Percentiles rank a stretch among this genome's conserved stretches.
These are phyloP conservation scores for Torulaspora delbrueckii DNA, from an alignment of 805 yeast species.

Conservation along the genomic window DNA sequence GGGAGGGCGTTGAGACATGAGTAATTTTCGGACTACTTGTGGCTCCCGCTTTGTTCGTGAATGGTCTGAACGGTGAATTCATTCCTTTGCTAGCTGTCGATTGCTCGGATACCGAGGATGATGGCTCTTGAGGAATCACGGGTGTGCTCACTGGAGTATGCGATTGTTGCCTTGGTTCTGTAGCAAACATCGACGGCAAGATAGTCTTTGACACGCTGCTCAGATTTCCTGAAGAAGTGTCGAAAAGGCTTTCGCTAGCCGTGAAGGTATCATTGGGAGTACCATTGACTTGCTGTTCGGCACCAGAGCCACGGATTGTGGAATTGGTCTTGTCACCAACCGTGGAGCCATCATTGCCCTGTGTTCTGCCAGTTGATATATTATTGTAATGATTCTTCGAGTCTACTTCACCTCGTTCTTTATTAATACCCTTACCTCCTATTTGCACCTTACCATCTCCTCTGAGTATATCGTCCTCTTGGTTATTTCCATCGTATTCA, in stretches of 20 bases:
- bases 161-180: slow-evolving; percentile 6
- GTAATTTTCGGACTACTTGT: slow-evolving; percentile 13
- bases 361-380: slow-evolving; percentile 4
- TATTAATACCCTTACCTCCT: not conserved
- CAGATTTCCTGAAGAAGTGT: slow-evolving; percentile 10
- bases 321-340: slow-evolving; percentile 27
- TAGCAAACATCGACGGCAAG: slow-evolving; percentile 1
- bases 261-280: slow-evolving; percentile 9
- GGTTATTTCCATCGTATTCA: slow-evolving; percentile 5
- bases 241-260: slow-evolving; percentile 9
- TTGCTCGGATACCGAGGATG: slow-evolving; percentile 9
- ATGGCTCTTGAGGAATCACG: slow-evolving; percentile 8
- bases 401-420: not conserved
- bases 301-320: slow-evolving; percentile 23
- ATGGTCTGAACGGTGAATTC: slow-evolving; percentile 11
- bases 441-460: slow-evolving; percentile 1
- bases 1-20: slow-evolving; percentile 18
- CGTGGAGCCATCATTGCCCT: slow-evolving; percentile 14
- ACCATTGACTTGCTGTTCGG: slow-evolving; percentile 10
- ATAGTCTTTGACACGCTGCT: slow-evolving; percentile 6
- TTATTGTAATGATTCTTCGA: not conserved
- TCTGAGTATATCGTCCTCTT: not conserved
- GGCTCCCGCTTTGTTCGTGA: slow-evolving; percentile 8
- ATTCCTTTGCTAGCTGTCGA: slow-evolving; percentile 5
- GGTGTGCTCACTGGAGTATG: slow-evolving; percentile 11